Percentiles rank a stretch among this genome's conserved stretches.
phyloP scores from a whole-genome alignment of 371 early-diverging fungal species.

The Circinella umbellata region DNA sequence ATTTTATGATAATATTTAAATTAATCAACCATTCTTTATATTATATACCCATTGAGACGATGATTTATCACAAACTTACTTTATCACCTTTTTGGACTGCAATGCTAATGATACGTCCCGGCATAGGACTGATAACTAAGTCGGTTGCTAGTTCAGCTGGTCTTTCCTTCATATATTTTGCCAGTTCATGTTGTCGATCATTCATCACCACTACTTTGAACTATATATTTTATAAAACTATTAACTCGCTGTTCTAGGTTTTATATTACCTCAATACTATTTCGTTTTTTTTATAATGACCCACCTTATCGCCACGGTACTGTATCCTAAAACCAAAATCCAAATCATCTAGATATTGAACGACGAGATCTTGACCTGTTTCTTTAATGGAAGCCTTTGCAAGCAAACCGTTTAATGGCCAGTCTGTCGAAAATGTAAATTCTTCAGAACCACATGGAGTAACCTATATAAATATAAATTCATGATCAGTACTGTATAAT shows the following conservation, averaged over 20 bases:
- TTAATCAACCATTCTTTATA: too few relatives aligned
- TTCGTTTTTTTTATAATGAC: background rate
- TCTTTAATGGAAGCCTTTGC: slow-evolving; percentile 59
- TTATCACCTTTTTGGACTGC: slow-evolving; percentile 85
- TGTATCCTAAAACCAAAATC: slow-evolving; percentile 83
- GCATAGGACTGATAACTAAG: slow-evolving; percentile 90
- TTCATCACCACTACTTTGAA: slow-evolving; percentile 74
- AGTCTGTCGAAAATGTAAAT: slow-evolving; percentile 60
- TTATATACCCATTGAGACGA: background rate
- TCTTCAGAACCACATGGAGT: slow-evolving; percentile 21
- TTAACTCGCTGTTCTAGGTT: background rate
- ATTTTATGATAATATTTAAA: background rate
- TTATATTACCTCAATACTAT: background rate
- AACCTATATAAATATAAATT: slow-evolving; percentile 10
- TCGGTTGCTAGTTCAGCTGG: slow-evolving; percentile 73
- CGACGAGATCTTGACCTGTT: slow-evolving; percentile 45
- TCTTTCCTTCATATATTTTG: slow-evolving; percentile 78
- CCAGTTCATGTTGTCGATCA: slow-evolving; percentile 65
- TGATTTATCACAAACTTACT: slow-evolving; percentile 25
- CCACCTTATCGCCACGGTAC: slow-evolving; percentile 83
- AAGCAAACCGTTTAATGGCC: slow-evolving; percentile 80
- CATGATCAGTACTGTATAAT: background rate
- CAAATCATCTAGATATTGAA: slow-evolving; percentile 82
- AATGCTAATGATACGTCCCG: slow-evolving; percentile 87
- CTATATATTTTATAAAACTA: slow-evolving; percentile 26